Conservation (phyloP, 2,329 filamentous ascomycete genomes). For the Arthrobotrys iridis region DNA sequence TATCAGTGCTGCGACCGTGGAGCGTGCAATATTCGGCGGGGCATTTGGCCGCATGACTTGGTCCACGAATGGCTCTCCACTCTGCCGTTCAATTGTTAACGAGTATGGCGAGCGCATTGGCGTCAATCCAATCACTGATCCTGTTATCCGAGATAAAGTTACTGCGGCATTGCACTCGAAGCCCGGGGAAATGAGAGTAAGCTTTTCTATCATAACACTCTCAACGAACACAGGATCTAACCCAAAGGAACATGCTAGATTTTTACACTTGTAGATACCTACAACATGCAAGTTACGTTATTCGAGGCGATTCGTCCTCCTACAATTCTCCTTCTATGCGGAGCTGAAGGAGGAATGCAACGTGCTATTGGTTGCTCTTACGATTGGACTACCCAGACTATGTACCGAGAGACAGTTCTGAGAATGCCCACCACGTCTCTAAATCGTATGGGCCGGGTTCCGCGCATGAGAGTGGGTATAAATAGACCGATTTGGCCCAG, state of each 20-base stretch:
- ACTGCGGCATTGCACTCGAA: constrained; percentile 58
- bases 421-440: constrained; percentile 62
- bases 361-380: constrained; percentile 64
- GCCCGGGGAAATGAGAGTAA: constrained; percentile 59
- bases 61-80: constrained; percentile 59
- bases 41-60: constrained; percentile 59
- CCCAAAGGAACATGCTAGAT: constrained; percentile 54
- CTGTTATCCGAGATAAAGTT: constrained; percentile 57
- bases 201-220: background rate
- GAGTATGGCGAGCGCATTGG: constrained; percentile 58
- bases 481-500: constrained; percentile 5
- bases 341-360: constrained; percentile 64
- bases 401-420: constrained; percentile 64
- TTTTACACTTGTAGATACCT: constrained; percentile 61
- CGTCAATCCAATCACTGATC: constrained; percentile 58
- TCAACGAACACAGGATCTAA: background rate
- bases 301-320: constrained; percentile 62
- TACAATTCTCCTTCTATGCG: constrained; percentile 62
- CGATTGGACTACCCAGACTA: constrained; percentile 62
- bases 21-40: constrained; percentile 59
- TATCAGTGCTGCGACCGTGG: constrained; percentile 59
- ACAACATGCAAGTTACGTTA: constrained; percentile 60
- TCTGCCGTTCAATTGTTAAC: constrained; percentile 59
- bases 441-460: constrained; percentile 61
- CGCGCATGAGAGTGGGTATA: constrained; percentile 60